Conservation (phyloP, 1,139 yeast genomes). For the Groenewaldozyma sp. region DNA sequence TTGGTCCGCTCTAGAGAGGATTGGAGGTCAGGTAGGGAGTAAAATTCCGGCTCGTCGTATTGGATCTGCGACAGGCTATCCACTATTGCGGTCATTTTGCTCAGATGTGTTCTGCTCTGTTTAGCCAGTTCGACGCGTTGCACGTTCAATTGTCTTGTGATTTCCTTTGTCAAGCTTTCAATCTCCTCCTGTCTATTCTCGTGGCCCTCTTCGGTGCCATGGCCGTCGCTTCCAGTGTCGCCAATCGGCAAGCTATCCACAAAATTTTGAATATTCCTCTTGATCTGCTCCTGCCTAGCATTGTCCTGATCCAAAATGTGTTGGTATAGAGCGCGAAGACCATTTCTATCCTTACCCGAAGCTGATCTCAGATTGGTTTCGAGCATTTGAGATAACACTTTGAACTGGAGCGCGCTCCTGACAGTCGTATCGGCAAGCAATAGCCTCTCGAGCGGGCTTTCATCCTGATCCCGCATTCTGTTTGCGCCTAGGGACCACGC, state of each 20-base stretch:
- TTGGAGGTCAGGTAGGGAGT: not conserved
- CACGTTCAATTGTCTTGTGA: not conserved
- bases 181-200: not conserved
- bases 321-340: slow-evolving; percentile 9
- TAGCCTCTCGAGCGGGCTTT: too few species aligned
- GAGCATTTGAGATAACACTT: not conserved
- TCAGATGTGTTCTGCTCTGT: not conserved
- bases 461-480: too few species aligned
- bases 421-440: not conserved
- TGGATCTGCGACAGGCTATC: not conserved
- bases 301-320: slow-evolving; percentile 11
- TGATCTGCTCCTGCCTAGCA: slow-evolving; percentile 10
- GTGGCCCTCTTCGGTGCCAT: not conserved
- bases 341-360: not conserved
- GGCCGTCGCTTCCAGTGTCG: not conserved
- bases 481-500: too few species aligned
- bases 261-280: slow-evolving; percentile 10
- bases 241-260: slow-evolving; percentile 2
- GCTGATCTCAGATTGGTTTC: not conserved
- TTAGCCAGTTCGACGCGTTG: not conserved
- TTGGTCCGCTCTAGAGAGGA: too few species aligned
- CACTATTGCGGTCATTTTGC: not conserved
- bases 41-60: not conserved
- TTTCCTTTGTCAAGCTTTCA: not conserved
- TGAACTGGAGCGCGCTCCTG: not conserved